A percentile compares a stretch with the other conserved stretches of the same genome.
Evolutionary conservation across 129 eudicot species (phyloP).

Genomic region (Sambucus nigra): DNA sequence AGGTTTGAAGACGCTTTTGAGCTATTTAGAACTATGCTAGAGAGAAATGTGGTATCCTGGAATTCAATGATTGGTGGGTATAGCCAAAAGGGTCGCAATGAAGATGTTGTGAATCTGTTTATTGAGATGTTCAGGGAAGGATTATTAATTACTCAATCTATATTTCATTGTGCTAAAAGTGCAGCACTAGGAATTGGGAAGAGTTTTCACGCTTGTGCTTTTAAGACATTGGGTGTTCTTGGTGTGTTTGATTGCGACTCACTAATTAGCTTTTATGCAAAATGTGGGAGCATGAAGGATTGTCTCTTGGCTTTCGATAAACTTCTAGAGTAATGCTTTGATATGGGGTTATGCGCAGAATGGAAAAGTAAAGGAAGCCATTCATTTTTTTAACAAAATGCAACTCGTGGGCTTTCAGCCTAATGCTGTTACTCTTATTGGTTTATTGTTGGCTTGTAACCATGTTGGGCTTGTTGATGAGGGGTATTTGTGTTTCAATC

Average conservation of each 20-base stretch:
- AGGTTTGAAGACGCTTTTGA: slow-evolving; percentile 19
- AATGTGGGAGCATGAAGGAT: slow-evolving; percentile 31
- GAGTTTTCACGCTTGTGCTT: no score
- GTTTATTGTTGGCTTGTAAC: no score
- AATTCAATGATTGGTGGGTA: slow-evolving; percentile 30
- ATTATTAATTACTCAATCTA: slow-evolving; percentile 2
- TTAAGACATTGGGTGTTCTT: slow-evolving; percentile 15
- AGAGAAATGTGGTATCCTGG: slow-evolving; percentile 36
- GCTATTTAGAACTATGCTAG: slow-evolving; percentile 21
- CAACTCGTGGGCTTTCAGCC: slow-evolving; percentile 8
- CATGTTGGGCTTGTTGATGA: slow-evolving; percentile 22
- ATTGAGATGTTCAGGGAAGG: slow-evolving; percentile 34
- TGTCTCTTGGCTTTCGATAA: slow-evolving; percentile 15
- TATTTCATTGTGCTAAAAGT: slow-evolving; percentile 24
- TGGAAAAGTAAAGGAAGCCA: slow-evolving; percentile 23
- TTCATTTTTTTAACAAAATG: no score
- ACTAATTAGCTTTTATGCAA: slow-evolving; percentile 27
- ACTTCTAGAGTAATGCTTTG: slow-evolving; percentile 12
- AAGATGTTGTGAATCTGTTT: slow-evolving; percentile 27
- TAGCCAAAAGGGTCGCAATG: slow-evolving; percentile 23
- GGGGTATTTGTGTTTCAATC: slow-evolving; percentile 14
- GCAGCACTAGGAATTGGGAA: no score
- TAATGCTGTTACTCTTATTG: slow-evolving; percentile 29
- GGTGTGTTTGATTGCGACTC: slow-evolving; percentile 21
- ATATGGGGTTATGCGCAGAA: no score